These are phyloP conservation scores for Penicillium sclerotiorum DNA, from an alignment of 2,329 filamentous ascomycete species.

Conservation along the genomic window DNA sequence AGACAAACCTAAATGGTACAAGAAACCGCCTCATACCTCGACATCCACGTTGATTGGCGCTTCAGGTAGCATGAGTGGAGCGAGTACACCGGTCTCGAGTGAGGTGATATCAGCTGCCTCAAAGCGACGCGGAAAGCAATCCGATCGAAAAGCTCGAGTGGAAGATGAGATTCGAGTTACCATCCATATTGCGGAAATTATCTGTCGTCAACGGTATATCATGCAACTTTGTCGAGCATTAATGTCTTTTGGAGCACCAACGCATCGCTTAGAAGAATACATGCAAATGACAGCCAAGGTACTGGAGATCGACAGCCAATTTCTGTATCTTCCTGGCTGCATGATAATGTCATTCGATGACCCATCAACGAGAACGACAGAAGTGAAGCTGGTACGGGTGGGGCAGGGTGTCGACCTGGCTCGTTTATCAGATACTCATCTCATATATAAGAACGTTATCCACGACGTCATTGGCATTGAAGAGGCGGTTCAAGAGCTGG, in stretches of 20 bases:
- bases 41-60: conserved; percentile 27
- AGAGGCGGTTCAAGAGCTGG: conserved; percentile 44
- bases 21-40: conserved; percentile 30
- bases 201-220: conserved; percentile 79
- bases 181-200: conserved; percentile 65
- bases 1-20: conserved; percentile 37
- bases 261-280: conserved; percentile 85
- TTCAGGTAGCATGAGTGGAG: conserved; percentile 26
- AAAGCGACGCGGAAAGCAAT: conserved; percentile 27
- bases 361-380: conserved; percentile 45
- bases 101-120: conserved; percentile 31
- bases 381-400: conserved; percentile 46
- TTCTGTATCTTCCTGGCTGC: conserved; percentile 75
- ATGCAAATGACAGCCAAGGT: conserved; percentile 84
- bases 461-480: conserved; percentile 48
- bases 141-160: conserved; percentile 20
- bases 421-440: conserved; percentile 45
- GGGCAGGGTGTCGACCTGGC: conserved; percentile 46
- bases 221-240: conserved; percentile 80
- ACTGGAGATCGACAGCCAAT: conserved; percentile 84
- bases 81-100: conserved; percentile 32
- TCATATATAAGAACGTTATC: conserved; percentile 50
- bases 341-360: conserved; percentile 61
- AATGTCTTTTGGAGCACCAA: conserved; percentile 91
- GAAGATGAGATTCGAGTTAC: conserved; percentile 60